A percentile compares a stretch with the other conserved stretches of the same genome.
phyloP scores from a whole-genome alignment of 2,329 filamentous ascomycete genomes.

The Emergomyces orientalis region DNA sequence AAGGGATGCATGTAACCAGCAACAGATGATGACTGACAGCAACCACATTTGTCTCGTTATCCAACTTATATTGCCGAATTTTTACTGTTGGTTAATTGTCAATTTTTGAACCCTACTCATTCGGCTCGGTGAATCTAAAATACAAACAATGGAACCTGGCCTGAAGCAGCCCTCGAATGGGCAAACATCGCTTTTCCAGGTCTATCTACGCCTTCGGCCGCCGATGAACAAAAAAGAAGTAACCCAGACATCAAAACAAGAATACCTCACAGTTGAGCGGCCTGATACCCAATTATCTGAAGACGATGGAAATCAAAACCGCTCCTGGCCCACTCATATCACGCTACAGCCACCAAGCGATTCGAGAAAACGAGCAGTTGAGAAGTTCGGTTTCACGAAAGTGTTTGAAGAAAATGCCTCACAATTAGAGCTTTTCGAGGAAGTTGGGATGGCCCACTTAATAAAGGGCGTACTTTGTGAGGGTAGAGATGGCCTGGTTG shows the following conservation, averaged over 20 bases:
- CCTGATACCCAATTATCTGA: constrained; percentile 25
- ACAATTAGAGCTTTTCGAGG: constrained; percentile 79
- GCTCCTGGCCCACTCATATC: constrained; percentile 53
- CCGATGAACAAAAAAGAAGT: constrained; percentile 35
- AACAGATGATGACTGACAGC: not conserved
- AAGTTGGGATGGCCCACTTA: constrained; percentile 63
- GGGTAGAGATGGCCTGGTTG: constrained; percentile 79
- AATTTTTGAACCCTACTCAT: not conserved
- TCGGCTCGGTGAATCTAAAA: not conserved
- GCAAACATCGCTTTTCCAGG: constrained; percentile 63
- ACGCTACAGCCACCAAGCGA: constrained; percentile 74
- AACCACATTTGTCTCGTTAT: not conserved
- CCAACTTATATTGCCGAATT: not conserved
- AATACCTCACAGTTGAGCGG: constrained; percentile 60
- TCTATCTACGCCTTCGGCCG: constrained; percentile 78
- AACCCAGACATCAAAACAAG: constrained; percentile 28
- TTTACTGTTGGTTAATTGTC: not conserved
- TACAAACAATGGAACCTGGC: constrained; percentile 30
- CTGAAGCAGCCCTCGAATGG: constrained; percentile 34
- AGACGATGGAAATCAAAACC: constrained; percentile 29
- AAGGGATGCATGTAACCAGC: too few species aligned
- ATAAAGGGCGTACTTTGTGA: constrained; percentile 75
- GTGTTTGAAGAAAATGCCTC: constrained; percentile 82
- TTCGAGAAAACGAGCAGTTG: constrained; percentile 71
- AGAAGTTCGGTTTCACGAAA: constrained; percentile 87